Base-by-base conservation (phyloP, 2,329 filamentous ascomycete genomes). In the Paraphoma sp. region DNA sequence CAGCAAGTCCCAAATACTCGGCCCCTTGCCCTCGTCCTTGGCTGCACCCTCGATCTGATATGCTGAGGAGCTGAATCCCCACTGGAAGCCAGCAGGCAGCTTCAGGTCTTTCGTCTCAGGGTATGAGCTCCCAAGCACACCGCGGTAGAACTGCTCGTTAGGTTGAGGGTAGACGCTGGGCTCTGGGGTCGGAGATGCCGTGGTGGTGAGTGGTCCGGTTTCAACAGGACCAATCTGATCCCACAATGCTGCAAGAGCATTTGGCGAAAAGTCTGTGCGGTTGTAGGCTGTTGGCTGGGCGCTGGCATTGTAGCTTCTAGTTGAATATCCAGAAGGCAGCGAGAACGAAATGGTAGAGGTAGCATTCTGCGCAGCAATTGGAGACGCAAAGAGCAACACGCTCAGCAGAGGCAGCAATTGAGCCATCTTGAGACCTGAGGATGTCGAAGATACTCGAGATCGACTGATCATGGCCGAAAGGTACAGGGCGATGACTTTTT, bases 251-350 rank as follows among this genome's bases (percentile, higher is more conserved):
- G 75, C 78, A 17, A 83, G 71, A 16, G 78, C 78, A 57, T 82
- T 77, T 48, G 82, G 77, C 0, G 79, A 81, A 66, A 81, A 83
- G 53, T 81, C 78, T 1, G 70, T 76, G 36, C 81, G 80, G 4
- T 69, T 75, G 42, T 78, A 69, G 10, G 79, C 73, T 12, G 80
- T 80, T 17, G 76, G 77, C 23, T 80, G 78, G 1, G 78, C 76
- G 5, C 79, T 78, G 38, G 71, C 72, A 68, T 82, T 79, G 69
- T 69, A 80, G 31, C 59, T 74, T n/a, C 69, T 68, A 1, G 73
- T 72, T 7, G 67, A 69, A 55, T 78, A 78, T 12, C 75, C 75
- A 9, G 72, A 62, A 12, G 75, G 73, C 1, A 66, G 53, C 8
- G 63, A 51, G 48, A 76, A 77, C 8, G 69, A 70, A 7, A 72